Percentiles rank a stretch among this genome's conserved stretches.
Conservation (phyloP, 2,329 filamentous ascomycete genomes). For the Chaetoscypha palmicola region DNA sequence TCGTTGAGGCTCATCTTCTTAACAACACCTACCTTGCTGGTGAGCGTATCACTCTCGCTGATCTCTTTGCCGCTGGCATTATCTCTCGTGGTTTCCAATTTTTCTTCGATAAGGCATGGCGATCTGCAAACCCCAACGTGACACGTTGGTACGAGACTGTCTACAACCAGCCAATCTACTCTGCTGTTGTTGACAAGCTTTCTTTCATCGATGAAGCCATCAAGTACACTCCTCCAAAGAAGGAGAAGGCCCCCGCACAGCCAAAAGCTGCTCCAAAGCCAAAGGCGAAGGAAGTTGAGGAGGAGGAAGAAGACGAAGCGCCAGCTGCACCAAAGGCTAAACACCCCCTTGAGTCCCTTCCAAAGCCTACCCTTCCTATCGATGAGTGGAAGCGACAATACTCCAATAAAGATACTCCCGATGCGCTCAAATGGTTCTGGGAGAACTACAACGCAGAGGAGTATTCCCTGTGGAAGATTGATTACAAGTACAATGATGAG, state of each 20-base stretch:
- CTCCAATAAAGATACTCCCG: constrained; percentile 87
- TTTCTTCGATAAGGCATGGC: constrained; percentile 90
- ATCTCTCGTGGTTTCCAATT: constrained; percentile 83
- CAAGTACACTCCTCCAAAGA: constrained; percentile 70
- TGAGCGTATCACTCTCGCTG: constrained; percentile 94
- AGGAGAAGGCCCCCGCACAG: constrained; percentile 63
- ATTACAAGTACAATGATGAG: constrained; percentile 99
- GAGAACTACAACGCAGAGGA: constrained; percentile 89
- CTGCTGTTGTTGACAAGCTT: constrained; percentile 67
- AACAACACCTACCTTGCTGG: constrained; percentile 96
- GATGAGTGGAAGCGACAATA: constrained; percentile 99
- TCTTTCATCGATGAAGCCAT: constrained; percentile 74
- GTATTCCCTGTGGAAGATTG: constrained; percentile 89
- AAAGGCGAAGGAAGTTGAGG: constrained; percentile 39
- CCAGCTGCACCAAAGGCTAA: constrained; percentile 76
- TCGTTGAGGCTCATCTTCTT: constrained; percentile 80
- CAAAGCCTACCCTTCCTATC: constrained; percentile 71
- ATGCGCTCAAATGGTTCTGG: constrained; percentile 96
- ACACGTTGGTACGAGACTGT: constrained; percentile 94
- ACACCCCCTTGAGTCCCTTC: constrained; percentile 86
- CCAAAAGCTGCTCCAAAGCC: constrained; percentile 48
- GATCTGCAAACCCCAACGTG: constrained; percentile 72
- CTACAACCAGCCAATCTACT: constrained; percentile 87
- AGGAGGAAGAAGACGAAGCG: constrained; percentile 55
- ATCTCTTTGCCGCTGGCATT: constrained; percentile 76